Evolutionary conservation across 179 eudicot genomes (phyloP), one percentile per base, ranked within the genome.

Genomic region (Amaranthus tricolor): DNA sequence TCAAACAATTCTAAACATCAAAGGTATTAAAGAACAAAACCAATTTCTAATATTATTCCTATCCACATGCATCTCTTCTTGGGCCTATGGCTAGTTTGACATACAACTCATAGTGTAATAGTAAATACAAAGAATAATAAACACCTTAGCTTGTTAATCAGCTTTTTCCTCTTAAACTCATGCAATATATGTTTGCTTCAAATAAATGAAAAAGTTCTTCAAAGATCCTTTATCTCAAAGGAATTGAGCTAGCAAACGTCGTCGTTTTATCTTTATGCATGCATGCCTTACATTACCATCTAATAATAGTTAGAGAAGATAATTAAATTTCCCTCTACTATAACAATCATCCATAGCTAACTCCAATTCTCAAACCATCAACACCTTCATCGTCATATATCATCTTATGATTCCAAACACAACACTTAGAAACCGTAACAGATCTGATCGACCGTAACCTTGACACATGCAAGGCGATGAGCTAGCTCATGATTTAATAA

Each of bases 21-120:
- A 68, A 50, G 71, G 48, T 50, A 68, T 68, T 47, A 68, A 68
- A 52, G 59, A 68, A 68, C 71, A 68, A 49, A 66, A 48, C 2
- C 15, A 66, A 51, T 21, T 16, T 67, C 16, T 68, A 50, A 17
- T 67, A 68, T 31, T 2, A 31, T 68, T 52, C 71, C 71, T 68
- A 68, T 52, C 58, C 59, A 68, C 71, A 68, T 68, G 71, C 71
- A 52, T 52, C 58, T 52, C 48, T 20, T 21, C 14, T 21, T 50
- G 48, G 47, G 49, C 44, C 16, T 13, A 31, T 68, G 58, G 19
- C 43, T 52, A 51, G 12, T 21, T 68, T 19, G 70, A 49, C 70
- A 66, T 49, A 21, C 3, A 20, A 50, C 14, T 1, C 54, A 47
- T 19, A 24, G 31, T 24, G 31, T 24, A 24, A 24, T n/a, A n/a